Evolutionary conservation across 306 rosid genomes (phyloP).

Genomic region (Abrus pulchellus): DNA sequence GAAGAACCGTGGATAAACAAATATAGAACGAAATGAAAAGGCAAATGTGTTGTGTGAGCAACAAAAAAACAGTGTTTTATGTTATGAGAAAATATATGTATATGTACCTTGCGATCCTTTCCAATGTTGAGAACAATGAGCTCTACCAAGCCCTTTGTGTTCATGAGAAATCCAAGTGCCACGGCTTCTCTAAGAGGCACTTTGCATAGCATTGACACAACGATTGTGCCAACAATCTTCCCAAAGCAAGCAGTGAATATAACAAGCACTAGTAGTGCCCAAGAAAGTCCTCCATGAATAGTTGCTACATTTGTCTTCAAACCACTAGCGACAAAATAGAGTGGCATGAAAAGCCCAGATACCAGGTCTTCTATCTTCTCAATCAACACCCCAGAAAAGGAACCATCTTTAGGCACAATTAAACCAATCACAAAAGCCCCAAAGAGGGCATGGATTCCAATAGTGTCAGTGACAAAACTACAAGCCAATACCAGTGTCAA

Average conservation of each 20-base stretch:
- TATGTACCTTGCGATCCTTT: conserved; percentile 74
- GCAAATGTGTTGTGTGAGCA: not conserved
- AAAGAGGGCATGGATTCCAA: conserved; percentile 81
- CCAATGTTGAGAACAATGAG: conserved; percentile 88
- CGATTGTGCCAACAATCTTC: conserved; percentile 67
- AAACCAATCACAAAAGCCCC: conserved; percentile 79
- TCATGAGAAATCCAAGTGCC: conserved; percentile 82
- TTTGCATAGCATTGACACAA: conserved; percentile 50
- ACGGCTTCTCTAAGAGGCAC: conserved; percentile 68
- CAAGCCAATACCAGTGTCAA: conserved; percentile 69
- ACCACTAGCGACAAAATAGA: conserved; percentile 78
- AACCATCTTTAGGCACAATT: conserved; percentile 75
- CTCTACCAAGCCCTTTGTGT: conserved; percentile 82
- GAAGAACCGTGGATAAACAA: not conserved
- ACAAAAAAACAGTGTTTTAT: not conserved
- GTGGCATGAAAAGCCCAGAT: conserved; percentile 69
- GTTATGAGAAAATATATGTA: not conserved
- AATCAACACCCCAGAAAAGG: conserved; percentile 68
- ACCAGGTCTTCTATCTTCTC: conserved; percentile 78
- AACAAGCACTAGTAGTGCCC: conserved; percentile 68
- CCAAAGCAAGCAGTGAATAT: conserved; percentile 77
- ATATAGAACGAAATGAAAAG: not conserved
- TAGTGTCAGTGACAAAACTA: conserved; percentile 66
- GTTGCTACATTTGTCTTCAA: conserved; percentile 77
- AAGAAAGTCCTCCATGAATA: conserved; percentile 67